Base-by-base conservation (phyloP, 2,329 filamentous ascomycete species). In the Colletotrichum coccodes region DNA sequence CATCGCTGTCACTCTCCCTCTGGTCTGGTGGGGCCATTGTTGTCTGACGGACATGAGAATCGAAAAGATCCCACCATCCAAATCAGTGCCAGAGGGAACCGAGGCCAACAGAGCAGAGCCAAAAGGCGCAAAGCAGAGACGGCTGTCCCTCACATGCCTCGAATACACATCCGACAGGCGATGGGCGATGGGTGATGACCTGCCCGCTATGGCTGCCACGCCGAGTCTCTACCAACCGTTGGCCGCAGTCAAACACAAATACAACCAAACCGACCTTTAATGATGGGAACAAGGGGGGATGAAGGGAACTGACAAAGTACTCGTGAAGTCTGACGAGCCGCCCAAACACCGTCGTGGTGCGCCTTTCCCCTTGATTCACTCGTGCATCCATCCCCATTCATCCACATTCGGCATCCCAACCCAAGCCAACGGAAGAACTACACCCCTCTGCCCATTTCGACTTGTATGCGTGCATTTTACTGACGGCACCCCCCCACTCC, bases 331-430 rank as follows among this genome's bases (percentile, higher is more conserved):
- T 34, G 26, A n/a, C 36, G 46, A 68, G 34, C 34, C 34, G 8
- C 49, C 32, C 36, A 23, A 36, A 18, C 21, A 56, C 40, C 9
- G 21, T 11, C 42, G 23, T 60, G 23, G 23, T 38, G 47, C 28
- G 18, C 28, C 23, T 40, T 26, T 42, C 52, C 56, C 49, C 40
- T 58, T 58, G 36, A 36, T 32, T 57, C 12, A 44, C 47, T 53
- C 23, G 21, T 65, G 61, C 32, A 38, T 49, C 49, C 42, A 26
- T 28, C 32, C 65, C 62, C 38, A 47, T 54, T 46, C 61, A 65
- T 68, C 65, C 65, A 65, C 46, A 61, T 18, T 68, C 61, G 23
- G 32, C 61, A 56, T 60, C 40, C 32, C 54, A 66, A 54, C 49
- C 40, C 61, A 42, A 34, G 30, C 42, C 54, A 42, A 60, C 49